These are phyloP conservation scores for Edaphochlamys debaryana DNA, from an alignment of 139 green algal species.

Conservation along the genomic window DNA sequence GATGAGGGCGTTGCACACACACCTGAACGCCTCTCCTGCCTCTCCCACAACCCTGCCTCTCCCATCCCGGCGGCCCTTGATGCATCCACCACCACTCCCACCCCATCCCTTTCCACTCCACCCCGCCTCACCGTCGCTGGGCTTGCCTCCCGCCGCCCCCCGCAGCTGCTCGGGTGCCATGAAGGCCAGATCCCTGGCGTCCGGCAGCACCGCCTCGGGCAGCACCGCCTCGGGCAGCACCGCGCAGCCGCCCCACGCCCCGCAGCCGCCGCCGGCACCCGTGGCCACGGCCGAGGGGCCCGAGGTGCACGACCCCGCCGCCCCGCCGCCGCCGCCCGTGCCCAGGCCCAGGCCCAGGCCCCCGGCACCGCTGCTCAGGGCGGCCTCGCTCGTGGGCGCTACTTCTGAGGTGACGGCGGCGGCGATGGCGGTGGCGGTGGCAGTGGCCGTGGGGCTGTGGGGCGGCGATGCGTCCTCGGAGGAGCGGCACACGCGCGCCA, in stretches of 20 bases:
- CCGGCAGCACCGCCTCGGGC: no score
- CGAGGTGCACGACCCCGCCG: no score
- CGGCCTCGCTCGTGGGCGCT: no score
- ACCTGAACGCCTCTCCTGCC: neutral
- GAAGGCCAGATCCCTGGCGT: neutral
- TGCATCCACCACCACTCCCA: neutral
- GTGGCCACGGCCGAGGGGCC: no score
- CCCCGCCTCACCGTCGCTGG: constrained; percentile 10
- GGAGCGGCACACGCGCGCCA: neutral
- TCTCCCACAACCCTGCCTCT: neutral
- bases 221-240: no score
- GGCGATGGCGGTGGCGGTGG: no score
- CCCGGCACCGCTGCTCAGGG: neutral
- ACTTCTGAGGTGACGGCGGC: no score
- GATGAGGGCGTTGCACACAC: neutral
- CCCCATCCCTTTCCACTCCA: no score
- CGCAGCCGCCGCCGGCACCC: neutral
- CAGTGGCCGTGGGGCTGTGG: no score
- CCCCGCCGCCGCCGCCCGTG: neutral
- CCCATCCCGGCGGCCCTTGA: no score
- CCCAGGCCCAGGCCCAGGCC: neutral
- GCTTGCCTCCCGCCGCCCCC: neutral
- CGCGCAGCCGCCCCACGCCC: neutral
- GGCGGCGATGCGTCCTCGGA: no score
- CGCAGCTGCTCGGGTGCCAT: constrained; percentile 16